These are phyloP conservation scores for Lipomyces oligophaga DNA, from an alignment of 805 yeast genomes.

Conservation along the genomic window DNA sequence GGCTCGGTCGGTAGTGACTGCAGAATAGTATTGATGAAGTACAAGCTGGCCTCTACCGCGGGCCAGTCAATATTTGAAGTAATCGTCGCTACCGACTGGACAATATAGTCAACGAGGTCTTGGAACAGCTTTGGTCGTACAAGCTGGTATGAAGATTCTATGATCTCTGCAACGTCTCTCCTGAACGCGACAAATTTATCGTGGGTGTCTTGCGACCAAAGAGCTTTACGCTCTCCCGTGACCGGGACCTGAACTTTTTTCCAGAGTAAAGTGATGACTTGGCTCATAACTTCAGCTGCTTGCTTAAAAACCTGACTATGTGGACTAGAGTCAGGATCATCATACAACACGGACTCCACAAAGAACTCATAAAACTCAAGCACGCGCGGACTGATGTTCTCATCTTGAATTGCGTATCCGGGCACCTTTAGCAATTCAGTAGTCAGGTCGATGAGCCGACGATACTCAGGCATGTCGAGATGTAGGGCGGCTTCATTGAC, in stretches of 20 bases:
- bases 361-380: constrained; percentile 30
- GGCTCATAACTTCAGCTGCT: constrained; percentile 16
- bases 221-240: neutral
- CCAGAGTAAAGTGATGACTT: constrained; percentile 31
- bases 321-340: constrained; percentile 11
- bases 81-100: constrained; percentile 13
- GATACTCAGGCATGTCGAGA: constrained; percentile 2
- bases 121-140: constrained; percentile 53
- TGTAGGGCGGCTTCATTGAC: constrained; percentile 14
- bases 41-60: constrained; percentile 61
- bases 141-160: constrained; percentile 66
- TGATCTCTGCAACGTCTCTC: constrained; percentile 69
- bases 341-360: constrained; percentile 20
- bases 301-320: too few relatives aligned
- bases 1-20: constrained; percentile 44
- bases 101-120: constrained; percentile 42
- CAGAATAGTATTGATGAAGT: constrained; percentile 53
- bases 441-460: constrained; percentile 12
- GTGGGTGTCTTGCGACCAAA: constrained; percentile 39
- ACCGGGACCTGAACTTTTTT: constrained; percentile 18
- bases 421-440: constrained; percentile 8
- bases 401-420: constrained; percentile 26
- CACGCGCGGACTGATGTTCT: constrained; percentile 18
- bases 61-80: constrained; percentile 33
- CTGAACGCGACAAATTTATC: constrained; percentile 68